Evolutionary conservation across 352 stramenopile species (phyloP).

Genomic region (Phytophthora agathidicida): DNA sequence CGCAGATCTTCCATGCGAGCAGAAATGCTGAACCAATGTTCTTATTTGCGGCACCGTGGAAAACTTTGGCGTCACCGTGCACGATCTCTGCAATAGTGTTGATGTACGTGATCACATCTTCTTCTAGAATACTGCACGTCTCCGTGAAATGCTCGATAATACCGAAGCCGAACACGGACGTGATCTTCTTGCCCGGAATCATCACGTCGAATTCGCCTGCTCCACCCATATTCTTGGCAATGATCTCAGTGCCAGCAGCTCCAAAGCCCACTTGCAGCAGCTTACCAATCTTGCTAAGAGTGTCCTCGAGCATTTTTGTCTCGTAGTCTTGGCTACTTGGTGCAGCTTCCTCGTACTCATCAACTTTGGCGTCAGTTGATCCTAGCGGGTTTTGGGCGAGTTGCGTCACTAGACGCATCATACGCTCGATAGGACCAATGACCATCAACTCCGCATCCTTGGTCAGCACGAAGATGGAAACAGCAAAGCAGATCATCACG

Average conservation of each 20-base stretch:
- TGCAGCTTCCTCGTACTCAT: conserved; percentile 81
- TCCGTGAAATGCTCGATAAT: conserved; percentile 97
- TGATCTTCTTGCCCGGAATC: conserved; percentile 97
- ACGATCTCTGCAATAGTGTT: conserved; percentile 98
- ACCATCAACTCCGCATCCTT: conserved; percentile 95
- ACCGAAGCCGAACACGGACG: conserved; percentile 96
- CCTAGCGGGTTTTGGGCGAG: conserved; percentile 72
- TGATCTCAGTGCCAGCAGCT: conserved; percentile 97
- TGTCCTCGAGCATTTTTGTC: conserved; percentile 96
- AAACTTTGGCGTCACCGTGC: conserved; percentile 94
- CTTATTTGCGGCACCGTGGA: conserved; percentile 96
- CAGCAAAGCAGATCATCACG: conserved; percentile 91
- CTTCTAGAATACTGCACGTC: conserved; percentile 91
- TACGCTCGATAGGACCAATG: conserved; percentile 96
- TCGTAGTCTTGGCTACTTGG: conserved; percentile 84
- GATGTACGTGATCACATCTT: conserved; percentile 98
- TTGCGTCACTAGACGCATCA: conserved; percentile 90
- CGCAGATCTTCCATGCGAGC: conserved; percentile 96
- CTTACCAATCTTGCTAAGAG: conserved; percentile 94
- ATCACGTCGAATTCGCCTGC: conserved; percentile 95
- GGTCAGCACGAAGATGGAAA: conserved; percentile 93
- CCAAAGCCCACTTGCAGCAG: conserved; percentile 97
- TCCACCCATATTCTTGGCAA: conserved; percentile 97
- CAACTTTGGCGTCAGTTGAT: conserved; percentile 65
- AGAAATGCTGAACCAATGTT: conserved; percentile 96